Base-by-base conservation (phyloP, 768 basidiomycete genomes). In the Phanerochaete sordida region DNA sequence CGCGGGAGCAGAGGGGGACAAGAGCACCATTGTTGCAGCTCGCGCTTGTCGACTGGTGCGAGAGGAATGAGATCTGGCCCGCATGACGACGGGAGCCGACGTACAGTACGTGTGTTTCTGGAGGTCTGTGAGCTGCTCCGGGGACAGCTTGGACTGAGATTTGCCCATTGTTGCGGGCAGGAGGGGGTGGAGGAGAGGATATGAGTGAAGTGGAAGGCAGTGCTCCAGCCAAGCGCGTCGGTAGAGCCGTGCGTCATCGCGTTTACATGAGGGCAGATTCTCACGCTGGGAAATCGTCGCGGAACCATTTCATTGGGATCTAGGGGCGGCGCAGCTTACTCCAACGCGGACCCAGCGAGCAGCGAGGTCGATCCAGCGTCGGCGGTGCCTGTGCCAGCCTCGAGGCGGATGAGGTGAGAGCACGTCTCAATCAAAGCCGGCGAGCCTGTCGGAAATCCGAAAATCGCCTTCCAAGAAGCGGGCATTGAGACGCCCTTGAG, bases 81-180 rank as follows among this genome's bases (percentile, higher is more conserved):
- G 63, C 46, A 62, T 66, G 62, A 67, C 66, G 58, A 26, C 50
- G 50, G 37, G 44, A 58, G 49, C 53, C 49, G 43, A 69, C 84
- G 72, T 67, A 96, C 97, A 98, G 73, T 98, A 96, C 0, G 97
- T 99, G 75, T 94, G 91, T 84, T 95, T 95, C 79, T 98, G 96
- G 53, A 99, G 86, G 69, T 95, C 93, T 19, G 88, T 81, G 62
- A 99, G 87, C 75, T 98, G 93, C 62, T 98, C 96, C 45, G 90
- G 86, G 15, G 93, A 89, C 48, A 99, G 84, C 76, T 98, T 99
- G 67, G 89, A 91, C 75, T 98, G 95, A 33, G 93, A 90, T 79
- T 98, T 98, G 75, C 97, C 97, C 97, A 98, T 98, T 64, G 47
- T 46, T 31, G 26, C 26, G 30, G n/a, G 30, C 54, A 31, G 33